Conservation (phyloP, 345 rosid genomes). For the Gossypium herbaceum region DNA sequence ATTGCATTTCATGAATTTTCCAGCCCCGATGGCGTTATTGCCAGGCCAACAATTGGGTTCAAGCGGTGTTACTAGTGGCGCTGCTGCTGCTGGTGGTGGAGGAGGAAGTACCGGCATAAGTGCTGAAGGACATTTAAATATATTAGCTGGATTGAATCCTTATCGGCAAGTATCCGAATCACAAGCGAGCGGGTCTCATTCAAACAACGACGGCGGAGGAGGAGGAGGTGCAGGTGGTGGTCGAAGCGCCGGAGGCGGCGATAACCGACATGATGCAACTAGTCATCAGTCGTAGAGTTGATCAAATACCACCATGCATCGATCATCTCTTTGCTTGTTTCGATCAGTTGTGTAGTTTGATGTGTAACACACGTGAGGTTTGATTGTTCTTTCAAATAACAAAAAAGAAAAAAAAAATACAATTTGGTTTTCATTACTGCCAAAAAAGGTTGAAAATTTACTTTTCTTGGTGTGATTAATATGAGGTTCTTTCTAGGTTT, state of each 20-base stretch:
- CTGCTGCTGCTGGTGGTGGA: slow-evolving; percentile 22
- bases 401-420: slow-evolving; percentile 6
- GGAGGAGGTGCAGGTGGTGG: slow-evolving; percentile 39
- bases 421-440: slow-evolving; percentile 44
- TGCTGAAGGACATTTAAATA: slow-evolving; percentile 54
- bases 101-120: slow-evolving; percentile 30
- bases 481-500: slow-evolving; percentile 35
- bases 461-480: slow-evolving; percentile 50
- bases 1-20: slow-evolving; percentile 91
- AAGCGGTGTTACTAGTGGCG: slow-evolving; percentile 26
- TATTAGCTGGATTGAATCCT: slow-evolving; percentile 67
- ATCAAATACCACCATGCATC: slow-evolving; percentile 16
- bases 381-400: slow-evolving; percentile 34
- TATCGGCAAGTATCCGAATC: slow-evolving; percentile 62
- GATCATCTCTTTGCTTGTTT: slow-evolving; percentile 10
- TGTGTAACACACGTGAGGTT: slow-evolving; percentile 77
- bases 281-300: slow-evolving; percentile 44
- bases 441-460: not conserved
- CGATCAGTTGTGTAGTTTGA: slow-evolving; percentile 39
- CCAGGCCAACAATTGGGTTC: slow-evolving; percentile 75
- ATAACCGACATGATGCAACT: slow-evolving; percentile 54
- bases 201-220: slow-evolving; percentile 44
- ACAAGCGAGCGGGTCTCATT: slow-evolving; percentile 76
- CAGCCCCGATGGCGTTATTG: slow-evolving; percentile 75
- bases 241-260: slow-evolving; percentile 37